Evolutionary conservation across 148 eudicot genomes (phyloP).

Genomic region (Drosera capensis): DNA sequence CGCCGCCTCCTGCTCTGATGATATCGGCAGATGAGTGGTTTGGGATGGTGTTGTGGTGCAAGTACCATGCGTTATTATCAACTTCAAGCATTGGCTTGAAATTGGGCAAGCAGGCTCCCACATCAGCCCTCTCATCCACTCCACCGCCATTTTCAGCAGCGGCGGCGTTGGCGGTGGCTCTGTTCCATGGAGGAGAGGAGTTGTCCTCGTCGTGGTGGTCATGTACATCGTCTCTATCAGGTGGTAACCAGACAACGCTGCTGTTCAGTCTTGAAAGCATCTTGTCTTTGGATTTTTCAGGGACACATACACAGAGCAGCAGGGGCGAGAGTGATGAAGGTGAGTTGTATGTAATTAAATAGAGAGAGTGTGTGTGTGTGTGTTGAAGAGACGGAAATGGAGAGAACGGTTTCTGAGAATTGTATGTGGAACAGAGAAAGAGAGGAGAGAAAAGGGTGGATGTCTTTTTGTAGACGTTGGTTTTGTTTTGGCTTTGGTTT

Average conservation of each 20-base stretch:
- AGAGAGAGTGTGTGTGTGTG: too few relatives aligned
- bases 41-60: conserved; percentile 9
- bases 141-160: conserved; percentile 13
- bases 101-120: conserved; percentile 10
- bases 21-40: too few relatives aligned
- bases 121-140: not conserved
- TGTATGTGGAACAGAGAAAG: too few relatives aligned
- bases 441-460: too few relatives aligned
- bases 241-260: conserved; percentile 17
- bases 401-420: too few relatives aligned
- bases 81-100: conserved; percentile 59
- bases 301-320: too few relatives aligned
- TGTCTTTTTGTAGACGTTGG: too few relatives aligned
- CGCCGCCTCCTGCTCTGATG: too few relatives aligned
- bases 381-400: too few relatives aligned
- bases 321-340: too few relatives aligned
- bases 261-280: conserved; percentile 22
- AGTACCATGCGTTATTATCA: conserved; percentile 49
- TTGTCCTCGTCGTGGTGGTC: conserved; percentile 9
- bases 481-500: too few relatives aligned
- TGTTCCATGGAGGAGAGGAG: conserved; percentile 11
- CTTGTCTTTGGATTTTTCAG: not conserved
- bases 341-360: too few relatives aligned
- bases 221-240: conserved; percentile 19
- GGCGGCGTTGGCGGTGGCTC: not conserved